Base-by-base conservation (phyloP, 495 filamentous ascomycete species). In the Daldinia childiae region DNA sequence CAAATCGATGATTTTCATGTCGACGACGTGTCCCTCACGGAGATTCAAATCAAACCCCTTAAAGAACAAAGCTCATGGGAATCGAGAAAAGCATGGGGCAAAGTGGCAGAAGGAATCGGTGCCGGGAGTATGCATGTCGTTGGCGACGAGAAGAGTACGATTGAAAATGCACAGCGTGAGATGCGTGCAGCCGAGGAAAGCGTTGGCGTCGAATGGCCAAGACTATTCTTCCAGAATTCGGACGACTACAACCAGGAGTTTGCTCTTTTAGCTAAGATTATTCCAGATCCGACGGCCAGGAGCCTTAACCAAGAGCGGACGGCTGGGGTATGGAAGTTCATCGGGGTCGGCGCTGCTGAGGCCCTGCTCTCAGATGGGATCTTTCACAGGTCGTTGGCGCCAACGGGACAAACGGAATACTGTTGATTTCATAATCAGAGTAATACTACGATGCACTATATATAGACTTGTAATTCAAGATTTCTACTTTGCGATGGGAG, bases 171-270 rank as follows among this genome's bases (percentile, higher is more conserved):
- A 17, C 80, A 82, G 74, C 66, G 90, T 17, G 85, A 87, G 24
- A 83, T 89, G 84, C 89, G 91, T 78, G 82, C 84, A 34, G 86
- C 83, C 62, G 88, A 90, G 76, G 26, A 52, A 57, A 39, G 87
- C 54, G 85, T 87, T 75, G 85, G 83, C 58, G 39, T 82, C 58
- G 85, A 88, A 75, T 86, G 85, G 75, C 88, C 91, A 72, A 82
- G 55, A 24, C 32, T 58, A 7, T 39, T 56, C 29, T 56, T 56
- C 15, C 52, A 34, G 52, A 56, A 56, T 48, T 24, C 43, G 6
- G 55, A 38, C 34, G 34, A 26, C 8, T 12, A 9, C 21, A 9
- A 36, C 19, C n/a, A 39, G 17, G 55, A 58, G 34, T 39, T 58
- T n/a, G 34, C 32, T 9, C 43, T 48, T 9, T 21, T 58, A 5